phyloP scores from a whole-genome alignment of 257 asterid species.

The Pogostemon cablin region DNA sequence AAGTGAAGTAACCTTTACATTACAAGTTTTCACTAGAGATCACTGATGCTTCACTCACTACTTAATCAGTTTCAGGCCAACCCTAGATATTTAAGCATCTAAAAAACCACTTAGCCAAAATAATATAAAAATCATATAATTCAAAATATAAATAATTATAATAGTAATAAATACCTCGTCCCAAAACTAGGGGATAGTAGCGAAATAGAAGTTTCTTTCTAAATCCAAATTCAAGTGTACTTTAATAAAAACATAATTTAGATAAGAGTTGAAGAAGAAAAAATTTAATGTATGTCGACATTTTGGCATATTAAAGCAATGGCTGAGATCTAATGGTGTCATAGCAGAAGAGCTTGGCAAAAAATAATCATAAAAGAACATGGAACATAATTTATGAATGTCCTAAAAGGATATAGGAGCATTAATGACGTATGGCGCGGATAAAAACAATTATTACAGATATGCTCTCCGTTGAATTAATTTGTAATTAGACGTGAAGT shows the following conservation, averaged over 20 bases:
- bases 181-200: neutral
- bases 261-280: neutral
- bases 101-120: neutral
- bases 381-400: too few species aligned
- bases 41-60: neutral
- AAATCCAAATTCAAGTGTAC: too few species aligned
- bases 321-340: slow-evolving; percentile 4
- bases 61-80: neutral
- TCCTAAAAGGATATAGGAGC: too few species aligned
- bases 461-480: too few species aligned
- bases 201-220: too few species aligned
- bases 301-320: neutral
- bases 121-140: neutral
- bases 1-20: neutral
- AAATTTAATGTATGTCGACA: neutral
- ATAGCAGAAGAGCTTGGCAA: neutral
- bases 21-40: neutral
- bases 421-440: too few species aligned
- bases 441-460: too few species aligned
- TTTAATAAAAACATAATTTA: too few species aligned
- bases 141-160: neutral
- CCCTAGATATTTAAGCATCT: neutral
- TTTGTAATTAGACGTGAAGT: too few species aligned
- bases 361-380: neutral
- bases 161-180: neutral